Base-by-base conservation (phyloP, 75 land plant species). In the Cryptomeria japonica region DNA sequence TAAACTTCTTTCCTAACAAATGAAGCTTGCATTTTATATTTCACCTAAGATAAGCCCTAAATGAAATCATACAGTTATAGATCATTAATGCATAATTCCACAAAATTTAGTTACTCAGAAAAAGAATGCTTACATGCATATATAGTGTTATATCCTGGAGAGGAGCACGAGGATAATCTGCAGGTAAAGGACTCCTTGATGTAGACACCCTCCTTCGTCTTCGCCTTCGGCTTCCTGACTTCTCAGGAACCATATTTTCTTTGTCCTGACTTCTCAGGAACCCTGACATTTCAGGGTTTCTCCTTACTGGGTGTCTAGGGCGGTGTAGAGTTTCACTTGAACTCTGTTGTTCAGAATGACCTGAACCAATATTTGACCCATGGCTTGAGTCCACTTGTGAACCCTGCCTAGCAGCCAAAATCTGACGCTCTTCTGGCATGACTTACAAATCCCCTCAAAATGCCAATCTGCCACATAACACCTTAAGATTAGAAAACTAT, bases 141-240 rank as follows among this genome's bases (percentile, higher is more conserved):
- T 84, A 84, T 0, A 31, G 56, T 11, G 89, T 87, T 42, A 89
- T 89, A 53, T 89, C 90, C 49, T 89, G 90, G n/a, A 89, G 36
- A 38, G 90, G 90, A 61, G 64, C 55, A 41, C 90, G 53, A 46
- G 86, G 47, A 83, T 80, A 88, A 89, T 89, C 88, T 32, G 76
- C 39, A 5, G 90, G 90, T 38, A 89, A 37, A 64, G 89, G 89
- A 42, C 85, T 89, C 34, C 80, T 39, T 31, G 80, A 70, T 38
- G 87, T 73, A 68, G 38, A 77, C 16, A 38, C 18, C 42, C 53
- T n/a, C 18, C 37, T 34, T 34, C 61, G 53, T 15, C 61, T 55
- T 84, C 85, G 46, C 47, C 85, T 84, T 53, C 85, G 28, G 83
- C 83, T 80, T 2, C 47, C 36, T 19, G 42, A 28, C 47, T 80